Conservation (phyloP, 768 basidiomycete genomes). For the Bullera alba region DNA sequence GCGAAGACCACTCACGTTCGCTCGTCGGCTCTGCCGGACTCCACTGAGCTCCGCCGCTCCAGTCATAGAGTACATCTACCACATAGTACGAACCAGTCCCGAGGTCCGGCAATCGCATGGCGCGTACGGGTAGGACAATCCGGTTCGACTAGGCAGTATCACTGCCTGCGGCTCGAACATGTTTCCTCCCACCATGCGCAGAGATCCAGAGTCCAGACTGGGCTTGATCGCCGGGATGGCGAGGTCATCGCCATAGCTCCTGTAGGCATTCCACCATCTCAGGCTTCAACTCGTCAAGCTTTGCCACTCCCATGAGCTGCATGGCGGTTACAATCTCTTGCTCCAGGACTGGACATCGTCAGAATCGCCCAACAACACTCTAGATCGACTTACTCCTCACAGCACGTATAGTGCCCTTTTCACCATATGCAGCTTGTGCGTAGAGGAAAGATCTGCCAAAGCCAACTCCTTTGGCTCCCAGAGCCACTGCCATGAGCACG, state of each 20-base stretch:
- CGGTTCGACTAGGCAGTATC: too few species aligned
- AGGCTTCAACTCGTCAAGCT: conserved; percentile 31
- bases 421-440: conserved; percentile 47
- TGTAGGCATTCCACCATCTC: conserved; percentile 40
- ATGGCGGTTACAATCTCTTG: conserved; percentile 43
- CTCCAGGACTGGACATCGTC: conserved; percentile 34
- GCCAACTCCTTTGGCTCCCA: conserved; percentile 50
- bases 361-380: background rate
- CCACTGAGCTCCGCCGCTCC: too few species aligned
- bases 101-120: too few species aligned
- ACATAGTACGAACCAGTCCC: too few species aligned
- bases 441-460: conserved; percentile 47
- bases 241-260: conserved; percentile 32
- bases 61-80: too few species aligned
- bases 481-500: conserved; percentile 76
- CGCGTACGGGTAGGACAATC: too few species aligned
- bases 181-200: too few species aligned
- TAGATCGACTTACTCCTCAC: conserved; percentile 36
- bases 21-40: too few species aligned
- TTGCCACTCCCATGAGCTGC: conserved; percentile 36
- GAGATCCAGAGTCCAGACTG: too few species aligned
- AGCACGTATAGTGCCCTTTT: conserved; percentile 45
- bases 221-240: too few species aligned
- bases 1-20: too few species aligned
- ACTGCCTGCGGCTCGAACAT: too few species aligned